phyloP scores from a whole-genome alignment of 108 stramenopile genomes.

The Ochromonas danica region DNA sequence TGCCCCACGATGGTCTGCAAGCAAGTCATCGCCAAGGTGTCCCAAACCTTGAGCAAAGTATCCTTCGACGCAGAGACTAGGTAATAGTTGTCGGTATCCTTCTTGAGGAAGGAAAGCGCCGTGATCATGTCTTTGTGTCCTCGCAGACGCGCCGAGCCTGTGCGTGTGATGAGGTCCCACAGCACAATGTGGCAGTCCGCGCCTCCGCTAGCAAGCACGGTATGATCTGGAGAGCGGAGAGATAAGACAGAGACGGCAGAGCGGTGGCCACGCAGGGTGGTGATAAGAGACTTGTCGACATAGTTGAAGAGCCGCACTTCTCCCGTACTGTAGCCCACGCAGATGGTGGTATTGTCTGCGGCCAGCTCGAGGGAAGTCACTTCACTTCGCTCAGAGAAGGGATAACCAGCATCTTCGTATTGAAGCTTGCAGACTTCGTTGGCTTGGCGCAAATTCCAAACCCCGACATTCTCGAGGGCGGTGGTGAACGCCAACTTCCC shows the following conservation, averaged over 20 bases:
- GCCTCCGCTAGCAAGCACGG: constrained; percentile 58
- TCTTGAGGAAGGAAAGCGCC: constrained; percentile 69
- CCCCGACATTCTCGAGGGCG: background rate
- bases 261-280: constrained; percentile 43
- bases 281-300: background rate
- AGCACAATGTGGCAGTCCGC: constrained; percentile 80
- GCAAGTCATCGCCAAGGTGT: constrained; percentile 89
- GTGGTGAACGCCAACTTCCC: background rate
- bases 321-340: background rate
- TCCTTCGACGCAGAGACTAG: constrained; percentile 81
- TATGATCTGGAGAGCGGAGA: constrained; percentile 57
- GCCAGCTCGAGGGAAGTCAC: background rate
- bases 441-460: constrained; percentile 6
- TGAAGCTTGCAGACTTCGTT: background rate
- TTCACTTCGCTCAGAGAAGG: constrained; percentile 1
- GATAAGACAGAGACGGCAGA: constrained; percentile 42
- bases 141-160: constrained; percentile 80
- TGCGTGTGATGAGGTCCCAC: constrained; percentile 90
- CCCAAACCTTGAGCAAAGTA: constrained; percentile 96
- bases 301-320: constrained; percentile 1
- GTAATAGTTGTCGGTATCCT: background rate
- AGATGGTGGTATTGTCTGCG: background rate
- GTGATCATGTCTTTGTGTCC: constrained; percentile 89
- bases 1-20: constrained; percentile 91
- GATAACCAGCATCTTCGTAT: constrained; percentile 3